These are phyloP conservation scores for Starmerella asiatica DNA, from an alignment of 805 yeast genomes.

Conservation along the genomic window DNA sequence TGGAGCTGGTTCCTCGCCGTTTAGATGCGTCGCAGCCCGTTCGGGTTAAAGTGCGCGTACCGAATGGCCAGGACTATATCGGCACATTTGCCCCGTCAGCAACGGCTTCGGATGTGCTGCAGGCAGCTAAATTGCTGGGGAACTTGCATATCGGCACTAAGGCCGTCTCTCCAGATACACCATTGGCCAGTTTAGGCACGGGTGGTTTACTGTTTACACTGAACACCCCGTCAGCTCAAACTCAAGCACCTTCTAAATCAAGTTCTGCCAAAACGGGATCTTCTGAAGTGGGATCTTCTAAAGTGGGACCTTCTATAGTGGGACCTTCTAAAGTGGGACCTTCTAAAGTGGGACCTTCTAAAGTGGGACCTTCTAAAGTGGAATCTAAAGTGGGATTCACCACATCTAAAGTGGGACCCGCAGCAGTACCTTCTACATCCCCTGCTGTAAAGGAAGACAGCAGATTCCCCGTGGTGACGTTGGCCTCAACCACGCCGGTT, in stretches of 20 bases:
- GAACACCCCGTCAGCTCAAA: too few species aligned
- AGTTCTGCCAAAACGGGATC: too few species aligned
- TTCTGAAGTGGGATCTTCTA: not conserved
- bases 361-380: not conserved
- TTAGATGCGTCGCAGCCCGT: not conserved
- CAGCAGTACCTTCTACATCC: not conserved
- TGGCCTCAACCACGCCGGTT: not conserved
- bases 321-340: not conserved
- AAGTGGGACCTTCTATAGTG: not conserved
- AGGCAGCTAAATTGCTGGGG: constrained; percentile 9
- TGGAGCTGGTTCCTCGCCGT: constrained; percentile 9
- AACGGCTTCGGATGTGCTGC: constrained; percentile 4
- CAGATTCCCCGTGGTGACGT: not conserved
- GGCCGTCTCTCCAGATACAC: not conserved
- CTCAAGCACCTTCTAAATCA: too few species aligned
- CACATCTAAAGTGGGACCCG: not conserved
- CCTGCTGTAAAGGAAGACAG: not conserved
- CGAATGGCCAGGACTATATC: constrained; percentile 12
- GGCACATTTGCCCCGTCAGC: constrained; percentile 13
- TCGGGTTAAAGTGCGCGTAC: constrained; percentile 17
- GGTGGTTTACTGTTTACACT: constrained; percentile 12
- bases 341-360: not conserved
- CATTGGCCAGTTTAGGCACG: constrained; percentile 7
- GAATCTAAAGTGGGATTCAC: not conserved
- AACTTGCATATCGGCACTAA: constrained; percentile 5